Conservation (phyloP, 2,329 filamentous ascomycete genomes). For the Epichloe uncinata region DNA sequence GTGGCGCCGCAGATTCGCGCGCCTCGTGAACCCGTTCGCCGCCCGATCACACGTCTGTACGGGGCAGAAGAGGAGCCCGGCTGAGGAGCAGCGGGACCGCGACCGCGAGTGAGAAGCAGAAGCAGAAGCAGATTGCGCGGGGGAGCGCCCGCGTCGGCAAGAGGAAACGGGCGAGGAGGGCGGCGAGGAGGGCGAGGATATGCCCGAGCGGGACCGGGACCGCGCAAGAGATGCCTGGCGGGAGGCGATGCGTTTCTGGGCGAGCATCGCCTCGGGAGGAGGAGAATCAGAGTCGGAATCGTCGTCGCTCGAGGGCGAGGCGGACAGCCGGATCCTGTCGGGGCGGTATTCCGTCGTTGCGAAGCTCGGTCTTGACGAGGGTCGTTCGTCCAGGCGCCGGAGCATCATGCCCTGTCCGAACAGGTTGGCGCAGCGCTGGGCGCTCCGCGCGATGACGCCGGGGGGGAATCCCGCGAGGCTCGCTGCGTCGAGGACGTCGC, state of each 20-base stretch:
- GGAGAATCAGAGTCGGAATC: slow-evolving; percentile 1
- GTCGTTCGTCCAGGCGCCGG: slow-evolving; percentile 34
- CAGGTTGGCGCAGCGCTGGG: slow-evolving; percentile 59
- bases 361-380: slow-evolving; percentile 13
- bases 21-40: slow-evolving; percentile 21
- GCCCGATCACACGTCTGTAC: slow-evolving; percentile 24
- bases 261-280: slow-evolving; percentile 11
- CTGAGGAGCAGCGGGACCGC: slow-evolving; percentile 16
- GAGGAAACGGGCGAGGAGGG: slow-evolving; percentile 1
- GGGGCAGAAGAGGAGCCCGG: slow-evolving; percentile 23
- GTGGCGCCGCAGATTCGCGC: slow-evolving; percentile 25
- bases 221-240: slow-evolving; percentile 5
- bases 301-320: slow-evolving; percentile 12
- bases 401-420: slow-evolving; percentile 63
- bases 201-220: slow-evolving; percentile 14
- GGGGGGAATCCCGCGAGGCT: slow-evolving; percentile 56
- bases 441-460: slow-evolving; percentile 51
- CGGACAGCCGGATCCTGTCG: slow-evolving; percentile 12
- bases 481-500: slow-evolving; percentile 68
- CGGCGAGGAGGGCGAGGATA: slow-evolving; percentile 2
- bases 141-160: neutral
- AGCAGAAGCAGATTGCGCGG: neutral
- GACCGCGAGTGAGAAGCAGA: neutral
- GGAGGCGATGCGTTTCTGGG: slow-evolving; percentile 18
- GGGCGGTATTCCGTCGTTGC: slow-evolving; percentile 18